Evolutionary conservation across 1,139 yeast species (phyloP).

Genomic region (Saccharomyces pastorianus): DNA sequence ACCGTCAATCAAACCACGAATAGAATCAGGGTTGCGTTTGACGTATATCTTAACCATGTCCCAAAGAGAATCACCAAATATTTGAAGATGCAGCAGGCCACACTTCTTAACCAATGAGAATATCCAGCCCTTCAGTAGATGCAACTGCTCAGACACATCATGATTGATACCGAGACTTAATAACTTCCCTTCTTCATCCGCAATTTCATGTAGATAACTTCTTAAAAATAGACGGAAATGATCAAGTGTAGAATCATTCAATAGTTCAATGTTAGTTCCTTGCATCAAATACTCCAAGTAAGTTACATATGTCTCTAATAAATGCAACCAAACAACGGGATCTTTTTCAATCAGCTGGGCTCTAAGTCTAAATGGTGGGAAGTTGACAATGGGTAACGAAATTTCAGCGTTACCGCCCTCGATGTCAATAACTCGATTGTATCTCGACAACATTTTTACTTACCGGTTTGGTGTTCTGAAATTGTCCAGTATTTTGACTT

Average conservation of each 20-base stretch:
- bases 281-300: conserved; percentile 41
- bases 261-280: conserved; percentile 27
- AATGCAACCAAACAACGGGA: conserved; percentile 74
- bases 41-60: conserved; percentile 49
- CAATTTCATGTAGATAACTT: conserved; percentile 50
- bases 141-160: conserved; percentile 50
- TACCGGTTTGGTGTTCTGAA: neutral
- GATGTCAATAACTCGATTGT: conserved; percentile 19
- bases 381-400: conserved; percentile 52
- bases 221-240: conserved; percentile 50
- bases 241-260: conserved; percentile 48
- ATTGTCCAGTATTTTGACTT: too few relatives aligned
- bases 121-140: conserved; percentile 41
- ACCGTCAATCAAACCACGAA: conserved; percentile 49
- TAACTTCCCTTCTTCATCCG: conserved; percentile 50
- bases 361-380: conserved; percentile 64
- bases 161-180: conserved; percentile 65
- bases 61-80: conserved; percentile 58
- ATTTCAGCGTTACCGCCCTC: conserved; percentile 20
- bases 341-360: conserved; percentile 71
- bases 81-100: conserved; percentile 48
- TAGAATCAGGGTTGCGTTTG: conserved; percentile 38
- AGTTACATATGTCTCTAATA: conserved; percentile 53
- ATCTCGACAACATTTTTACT: neutral
- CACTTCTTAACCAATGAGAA: conserved; percentile 45